phyloP scores from a whole-genome alignment of 305 asterid genomes.

The Solanum hybrid region DNA sequence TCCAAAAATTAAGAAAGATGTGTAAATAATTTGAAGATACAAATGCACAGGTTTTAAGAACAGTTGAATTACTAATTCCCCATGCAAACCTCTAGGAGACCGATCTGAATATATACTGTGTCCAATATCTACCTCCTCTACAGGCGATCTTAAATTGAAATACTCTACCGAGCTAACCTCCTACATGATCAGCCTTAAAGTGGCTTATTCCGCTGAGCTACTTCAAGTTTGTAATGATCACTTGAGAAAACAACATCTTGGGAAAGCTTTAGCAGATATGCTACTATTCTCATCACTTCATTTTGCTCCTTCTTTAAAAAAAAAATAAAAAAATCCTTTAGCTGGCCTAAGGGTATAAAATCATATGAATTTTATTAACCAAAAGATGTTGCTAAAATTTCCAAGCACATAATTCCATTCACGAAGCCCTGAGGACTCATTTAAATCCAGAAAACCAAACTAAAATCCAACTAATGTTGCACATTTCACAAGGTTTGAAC shows the following conservation, averaged over 20 bases:
- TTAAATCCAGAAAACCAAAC: neutral
- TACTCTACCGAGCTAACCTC: neutral
- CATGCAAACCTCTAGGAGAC: neutral
- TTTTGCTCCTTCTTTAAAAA: neutral
- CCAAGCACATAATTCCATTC: neutral
- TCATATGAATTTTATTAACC: neutral
- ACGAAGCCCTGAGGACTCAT: neutral
- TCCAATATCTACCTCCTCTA: neutral
- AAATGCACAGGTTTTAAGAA: neutral
- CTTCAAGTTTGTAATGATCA: neutral
- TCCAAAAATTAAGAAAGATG: neutral
- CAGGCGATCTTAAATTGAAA: neutral
- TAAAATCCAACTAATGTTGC: neutral
- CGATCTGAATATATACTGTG: neutral
- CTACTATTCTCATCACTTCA: neutral
- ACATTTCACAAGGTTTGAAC: neutral
- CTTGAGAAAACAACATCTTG: slow-evolving; percentile 2
- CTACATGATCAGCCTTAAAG: neutral
- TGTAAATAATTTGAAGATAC: neutral
- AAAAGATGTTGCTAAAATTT: neutral
- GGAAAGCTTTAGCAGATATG: neutral
- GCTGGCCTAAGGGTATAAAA: neutral
- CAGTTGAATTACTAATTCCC: neutral
- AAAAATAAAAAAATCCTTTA: neutral
- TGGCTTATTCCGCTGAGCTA: neutral